These are phyloP conservation scores for Phytophthora colocasiae DNA, from an alignment of 352 stramenopile genomes.

Conservation along the genomic window DNA sequence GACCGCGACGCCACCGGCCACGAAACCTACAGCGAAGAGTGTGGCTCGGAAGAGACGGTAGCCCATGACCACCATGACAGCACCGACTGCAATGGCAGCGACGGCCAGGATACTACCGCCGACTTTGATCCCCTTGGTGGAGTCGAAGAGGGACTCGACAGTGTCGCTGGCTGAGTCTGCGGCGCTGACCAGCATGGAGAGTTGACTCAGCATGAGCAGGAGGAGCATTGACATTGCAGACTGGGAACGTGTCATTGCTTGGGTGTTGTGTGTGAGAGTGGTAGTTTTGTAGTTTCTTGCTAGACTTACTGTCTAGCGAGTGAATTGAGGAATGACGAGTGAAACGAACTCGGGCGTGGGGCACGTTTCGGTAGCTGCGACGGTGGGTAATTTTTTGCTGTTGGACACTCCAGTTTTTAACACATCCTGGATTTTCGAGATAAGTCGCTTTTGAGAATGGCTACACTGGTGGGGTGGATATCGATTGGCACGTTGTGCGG, in stretches of 20 bases:
- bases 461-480: constrained; percentile 16
- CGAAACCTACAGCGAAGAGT: constrained; percentile 65
- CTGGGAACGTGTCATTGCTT: constrained; percentile 25
- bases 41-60: constrained; percentile 70
- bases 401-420: constrained; percentile 19
- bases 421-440: constrained; percentile 31
- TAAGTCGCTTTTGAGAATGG: constrained; percentile 26
- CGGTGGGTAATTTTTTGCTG: constrained; percentile 18
- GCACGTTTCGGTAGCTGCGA: constrained; percentile 26
- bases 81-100: constrained; percentile 39
- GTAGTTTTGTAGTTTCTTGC: constrained; percentile 4
- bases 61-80: constrained; percentile 46
- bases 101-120: constrained; percentile 48
- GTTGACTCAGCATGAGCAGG: constrained; percentile 30
- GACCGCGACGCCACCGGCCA: constrained; percentile 52
- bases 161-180: constrained; percentile 41
- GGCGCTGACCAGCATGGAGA: constrained; percentile 16
- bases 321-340: constrained; percentile 41
- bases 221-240: constrained; percentile 33
- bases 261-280: background rate
- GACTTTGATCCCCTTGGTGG: constrained; percentile 41
- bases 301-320: constrained; percentile 6
- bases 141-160: constrained; percentile 55
- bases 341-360: background rate
- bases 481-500: constrained; percentile 2